Percentiles rank a stretch among this genome's conserved stretches.
Conservation (phyloP, 1,139 yeast species). For the Sugiyamaella grinbergsii region DNA sequence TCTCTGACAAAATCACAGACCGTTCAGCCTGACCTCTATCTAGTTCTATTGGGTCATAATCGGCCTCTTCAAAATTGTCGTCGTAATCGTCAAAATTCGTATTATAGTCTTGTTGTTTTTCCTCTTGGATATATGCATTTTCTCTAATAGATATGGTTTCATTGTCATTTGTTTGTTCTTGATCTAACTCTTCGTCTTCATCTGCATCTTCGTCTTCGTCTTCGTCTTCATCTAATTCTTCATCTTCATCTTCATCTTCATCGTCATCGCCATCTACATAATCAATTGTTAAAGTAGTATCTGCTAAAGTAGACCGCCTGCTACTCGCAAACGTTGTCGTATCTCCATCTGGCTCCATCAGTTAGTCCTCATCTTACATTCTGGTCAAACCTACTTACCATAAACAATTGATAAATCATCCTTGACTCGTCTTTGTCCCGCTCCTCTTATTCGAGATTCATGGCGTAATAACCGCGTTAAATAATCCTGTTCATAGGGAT, state of each 20-base stretch:
- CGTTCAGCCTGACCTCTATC: not conserved
- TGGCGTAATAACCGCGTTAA: constrained; percentile 20
- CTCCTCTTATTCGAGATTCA: constrained; percentile 35
- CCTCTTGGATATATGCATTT: not conserved
- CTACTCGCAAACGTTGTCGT: constrained; percentile 7
- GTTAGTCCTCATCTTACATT: not conserved
- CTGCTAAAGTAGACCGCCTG: constrained; percentile 11
- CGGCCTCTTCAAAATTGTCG: constrained; percentile 5
- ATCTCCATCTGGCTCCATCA: not conserved
- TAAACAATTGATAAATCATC: constrained; percentile 19
- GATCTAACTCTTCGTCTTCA: constrained; percentile 8
- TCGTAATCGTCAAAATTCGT: constrained; percentile 5
- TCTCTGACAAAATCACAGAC: constrained; percentile 5
- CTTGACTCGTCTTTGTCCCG: constrained; percentile 30
- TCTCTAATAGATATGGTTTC: constrained; percentile 1
- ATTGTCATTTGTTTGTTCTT: not conserved
- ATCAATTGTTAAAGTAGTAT: constrained; percentile 13
- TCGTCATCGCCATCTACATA: constrained; percentile 13
- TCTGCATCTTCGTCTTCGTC: constrained; percentile 13
- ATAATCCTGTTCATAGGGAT: constrained; percentile 1
- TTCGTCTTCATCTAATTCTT: not conserved
- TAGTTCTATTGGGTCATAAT: not conserved
- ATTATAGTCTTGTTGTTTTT: not conserved
- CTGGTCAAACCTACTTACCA: constrained; percentile 4
- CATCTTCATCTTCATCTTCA: constrained; percentile 11